Conservation (phyloP, 1,284 basidiomycete species). For the Trametes hirsuta region DNA sequence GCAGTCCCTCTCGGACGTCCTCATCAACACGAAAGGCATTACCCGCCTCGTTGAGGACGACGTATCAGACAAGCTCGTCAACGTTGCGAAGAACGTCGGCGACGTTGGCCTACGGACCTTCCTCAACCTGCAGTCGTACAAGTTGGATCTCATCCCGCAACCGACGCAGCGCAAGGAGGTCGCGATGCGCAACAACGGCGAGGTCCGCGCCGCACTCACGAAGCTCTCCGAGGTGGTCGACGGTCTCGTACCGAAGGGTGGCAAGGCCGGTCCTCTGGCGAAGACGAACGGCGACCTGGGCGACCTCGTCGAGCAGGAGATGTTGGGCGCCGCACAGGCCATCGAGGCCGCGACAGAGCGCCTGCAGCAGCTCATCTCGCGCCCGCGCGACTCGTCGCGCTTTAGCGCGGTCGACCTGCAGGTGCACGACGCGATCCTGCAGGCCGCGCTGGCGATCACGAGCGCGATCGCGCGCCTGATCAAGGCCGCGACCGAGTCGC, state of each 20-base stretch:
- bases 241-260: slow-evolving; percentile 82
- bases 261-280: slow-evolving; percentile 70
- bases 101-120: slow-evolving; percentile 92
- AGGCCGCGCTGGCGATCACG: slow-evolving; percentile 93
- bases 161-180: slow-evolving; percentile 83
- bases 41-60: slow-evolving; percentile 91
- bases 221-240: slow-evolving; percentile 91
- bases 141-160: slow-evolving; percentile 75
- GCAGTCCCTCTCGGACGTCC: slow-evolving; percentile 89
- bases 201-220: slow-evolving; percentile 79
- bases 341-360: slow-evolving; percentile 94
- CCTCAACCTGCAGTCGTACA: slow-evolving; percentile 95
- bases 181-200: slow-evolving; percentile 88
- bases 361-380: slow-evolving; percentile 87
- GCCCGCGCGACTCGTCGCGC: slow-evolving; percentile 83
- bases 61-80: slow-evolving; percentile 87
- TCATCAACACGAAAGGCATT: slow-evolving; percentile 94
- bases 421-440: slow-evolving; percentile 97
- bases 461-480: slow-evolving; percentile 95
- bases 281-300: slow-evolving; percentile 93
- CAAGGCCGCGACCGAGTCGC: slow-evolving; percentile 94
- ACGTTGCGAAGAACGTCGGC: slow-evolving; percentile 85
- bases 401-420: slow-evolving; percentile 92
- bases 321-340: slow-evolving; percentile 90
- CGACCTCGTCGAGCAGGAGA: slow-evolving; percentile 96